A percentile compares a stretch with the other conserved stretches of the same genome.
These are phyloP conservation scores for Brasilioporus rufonigricans DNA, from an alignment of 768 basidiomycete genomes.

Conservation along the genomic window DNA sequence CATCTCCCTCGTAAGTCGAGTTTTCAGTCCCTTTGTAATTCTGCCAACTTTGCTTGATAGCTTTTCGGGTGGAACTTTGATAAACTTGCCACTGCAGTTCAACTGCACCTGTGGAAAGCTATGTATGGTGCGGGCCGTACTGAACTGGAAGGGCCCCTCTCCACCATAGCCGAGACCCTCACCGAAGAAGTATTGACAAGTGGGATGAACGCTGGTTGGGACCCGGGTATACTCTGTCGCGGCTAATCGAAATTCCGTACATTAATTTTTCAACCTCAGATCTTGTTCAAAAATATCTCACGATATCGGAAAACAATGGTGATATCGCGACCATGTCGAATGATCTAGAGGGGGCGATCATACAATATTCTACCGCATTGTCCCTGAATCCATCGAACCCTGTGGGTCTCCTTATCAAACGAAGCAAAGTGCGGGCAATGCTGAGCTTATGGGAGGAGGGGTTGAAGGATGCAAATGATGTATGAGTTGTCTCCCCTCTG, in stretches of 20 bases:
- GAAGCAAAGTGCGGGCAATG: background rate
- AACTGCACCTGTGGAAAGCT: background rate
- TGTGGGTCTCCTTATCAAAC: constrained; percentile 2
- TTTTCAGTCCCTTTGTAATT: background rate
- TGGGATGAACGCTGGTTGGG: background rate
- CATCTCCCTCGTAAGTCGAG: background rate
- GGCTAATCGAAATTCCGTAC: background rate
- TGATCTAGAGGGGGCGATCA: background rate
- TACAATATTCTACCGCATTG: background rate
- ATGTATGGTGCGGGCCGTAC: background rate
- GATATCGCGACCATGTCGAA: background rate
- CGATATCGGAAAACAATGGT: background rate
- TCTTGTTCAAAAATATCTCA: background rate
- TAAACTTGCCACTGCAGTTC: background rate
- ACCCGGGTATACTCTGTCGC: background rate
- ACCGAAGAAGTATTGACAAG: background rate
- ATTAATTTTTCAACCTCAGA: background rate
- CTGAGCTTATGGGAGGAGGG: constrained; percentile 6
- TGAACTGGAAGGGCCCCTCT: background rate
- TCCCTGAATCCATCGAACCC: background rate
- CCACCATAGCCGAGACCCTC: background rate
- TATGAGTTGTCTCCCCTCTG: background rate
- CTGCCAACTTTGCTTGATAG: background rate
- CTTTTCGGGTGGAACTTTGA: constrained; percentile 19
- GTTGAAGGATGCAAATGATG: constrained; percentile 13